Evolutionary conservation across 495 filamentous ascomycete species (phyloP).

Genomic region (Lepraria neglecta): DNA sequence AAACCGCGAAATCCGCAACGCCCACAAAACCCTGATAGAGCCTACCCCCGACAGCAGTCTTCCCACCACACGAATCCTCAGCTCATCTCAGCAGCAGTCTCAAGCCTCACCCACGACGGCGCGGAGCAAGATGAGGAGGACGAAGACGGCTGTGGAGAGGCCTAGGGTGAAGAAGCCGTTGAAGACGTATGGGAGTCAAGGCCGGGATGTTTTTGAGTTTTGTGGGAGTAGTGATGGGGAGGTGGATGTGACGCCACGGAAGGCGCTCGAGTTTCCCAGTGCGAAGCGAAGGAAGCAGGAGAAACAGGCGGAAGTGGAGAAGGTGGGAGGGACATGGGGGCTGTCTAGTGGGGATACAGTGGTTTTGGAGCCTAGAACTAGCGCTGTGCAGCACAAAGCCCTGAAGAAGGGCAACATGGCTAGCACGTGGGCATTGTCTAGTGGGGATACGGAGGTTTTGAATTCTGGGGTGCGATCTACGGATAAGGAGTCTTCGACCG

Average conservation of each 20-base stretch:
- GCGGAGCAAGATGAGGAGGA: slow-evolving; percentile 10
- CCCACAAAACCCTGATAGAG: slow-evolving; percentile 24
- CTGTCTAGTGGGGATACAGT: no score
- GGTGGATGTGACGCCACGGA: not conserved
- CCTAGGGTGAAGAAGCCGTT: slow-evolving; percentile 10
- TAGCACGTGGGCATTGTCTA: not conserved
- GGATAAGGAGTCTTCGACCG: not conserved
- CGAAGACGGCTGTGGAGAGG: slow-evolving; percentile 18
- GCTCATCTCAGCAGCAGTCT: slow-evolving; percentile 5
- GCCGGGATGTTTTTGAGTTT: slow-evolving; percentile 20
- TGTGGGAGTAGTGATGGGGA: slow-evolving; percentile 19
- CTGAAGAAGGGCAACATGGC: not conserved
- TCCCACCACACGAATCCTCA: slow-evolving; percentile 2
- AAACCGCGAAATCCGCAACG: slow-evolving; percentile 23
- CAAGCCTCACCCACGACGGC: slow-evolving; percentile 6
- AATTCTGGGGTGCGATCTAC: not conserved
- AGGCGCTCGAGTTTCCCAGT: not conserved
- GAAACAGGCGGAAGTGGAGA: not conserved
- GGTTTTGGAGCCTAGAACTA: no score
- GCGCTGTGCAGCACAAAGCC: no score
- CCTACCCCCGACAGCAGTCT: slow-evolving; percentile 16
- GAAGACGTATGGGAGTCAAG: slow-evolving; percentile 19
- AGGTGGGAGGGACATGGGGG: no score
- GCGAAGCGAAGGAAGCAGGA: not conserved
- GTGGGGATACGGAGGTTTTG: not conserved